Base-by-base conservation (phyloP, 345 rosid genomes). In the Camelina hispida region DNA sequence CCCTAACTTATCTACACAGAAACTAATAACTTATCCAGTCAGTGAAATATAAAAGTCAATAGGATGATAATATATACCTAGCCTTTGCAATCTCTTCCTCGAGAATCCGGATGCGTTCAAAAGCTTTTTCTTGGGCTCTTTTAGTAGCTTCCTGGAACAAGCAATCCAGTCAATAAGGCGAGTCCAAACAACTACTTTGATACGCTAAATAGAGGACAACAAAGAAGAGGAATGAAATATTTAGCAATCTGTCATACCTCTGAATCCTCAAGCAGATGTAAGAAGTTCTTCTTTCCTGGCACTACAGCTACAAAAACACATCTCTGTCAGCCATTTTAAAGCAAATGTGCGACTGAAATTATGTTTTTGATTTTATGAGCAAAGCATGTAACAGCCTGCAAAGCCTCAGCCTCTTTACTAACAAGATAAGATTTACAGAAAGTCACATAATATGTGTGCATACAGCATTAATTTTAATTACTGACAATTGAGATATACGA, bases 211-310 rank as follows among this genome's bases (percentile, higher is more conserved):
- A 58, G 22, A 30, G 64, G 38, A 55, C 28, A 62, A 22, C 6
- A 65, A 68, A 48, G 64, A 59, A 8, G 42, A 68, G 34, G 37
- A 37, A 60, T 20, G 43, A 54, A 62, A 18, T 2, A 23, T 57
- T 56, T 38, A 40, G 68, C 70, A 28, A 62, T 44, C n/a, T 59
- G 40, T 60, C 60, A 46, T 73, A 91, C 98, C 97, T 94, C 88
- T 28, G 97, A 91, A 72, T 89, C 90, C 83, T 94, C 97, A 10
- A 94, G 83, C 72, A 91, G 81, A 79, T 83, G 88, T 72, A 87
- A 81, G 48, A 86, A 73, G 73, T 90, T 87, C 35, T 73, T 83
- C 79, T 84, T 86, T 58, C 89, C 87, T 48, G 85, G 78, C 68
- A 81, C 90, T 80, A 80, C 82, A 79, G 75, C 80, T 9, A 79